A percentile compares a stretch with the other conserved stretches of the same genome.
phyloP scores from a whole-genome alignment of 192 early-diverging fungal species.

The Coemansia interrupta region DNA sequence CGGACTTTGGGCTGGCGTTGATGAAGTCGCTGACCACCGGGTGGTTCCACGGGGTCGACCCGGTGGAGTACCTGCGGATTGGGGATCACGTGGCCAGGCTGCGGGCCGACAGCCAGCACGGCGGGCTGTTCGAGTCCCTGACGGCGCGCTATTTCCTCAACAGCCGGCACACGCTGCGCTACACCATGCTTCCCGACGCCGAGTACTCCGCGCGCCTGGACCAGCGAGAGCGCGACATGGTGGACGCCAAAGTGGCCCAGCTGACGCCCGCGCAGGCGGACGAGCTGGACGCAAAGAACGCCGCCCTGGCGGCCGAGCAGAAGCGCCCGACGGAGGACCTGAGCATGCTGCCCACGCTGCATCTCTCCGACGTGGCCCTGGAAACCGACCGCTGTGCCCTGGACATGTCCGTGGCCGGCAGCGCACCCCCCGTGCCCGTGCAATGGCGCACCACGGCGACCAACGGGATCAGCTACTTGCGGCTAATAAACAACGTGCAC shows the following conservation, averaged over 20 bases:
- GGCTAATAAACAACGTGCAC: conserved; percentile 63
- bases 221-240: conserved; percentile 62
- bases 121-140: conserved; percentile 68
- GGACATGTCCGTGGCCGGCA: conserved; percentile 45
- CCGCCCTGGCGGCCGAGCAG: conserved; percentile 65
- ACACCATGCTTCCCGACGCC: conserved; percentile 77
- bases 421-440: conserved; percentile 49
- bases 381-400: conserved; percentile 58
- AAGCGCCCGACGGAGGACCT: conserved; percentile 68
- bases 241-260: conserved; percentile 58
- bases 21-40: conserved; percentile 73
- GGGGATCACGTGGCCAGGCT: conserved; percentile 74
- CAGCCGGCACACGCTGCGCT: conserved; percentile 75
- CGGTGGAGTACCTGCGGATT: conserved; percentile 76
- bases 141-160: conserved; percentile 76
- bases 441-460: conserved; percentile 78
- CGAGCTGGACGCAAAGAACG: conserved; percentile 64
- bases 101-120: conserved; percentile 56
- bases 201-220: conserved; percentile 59
- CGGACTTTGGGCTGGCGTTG: conserved; percentile 80
- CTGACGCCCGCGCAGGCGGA: conserved; percentile 64
- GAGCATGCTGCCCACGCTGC: conserved; percentile 76
- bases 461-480: conserved; percentile 89
- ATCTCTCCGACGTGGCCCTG: conserved; percentile 68
- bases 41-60: conserved; percentile 87